Base-by-base conservation (phyloP, 2,329 filamentous ascomycete species). In the Thielaviopsis euricoi region DNA sequence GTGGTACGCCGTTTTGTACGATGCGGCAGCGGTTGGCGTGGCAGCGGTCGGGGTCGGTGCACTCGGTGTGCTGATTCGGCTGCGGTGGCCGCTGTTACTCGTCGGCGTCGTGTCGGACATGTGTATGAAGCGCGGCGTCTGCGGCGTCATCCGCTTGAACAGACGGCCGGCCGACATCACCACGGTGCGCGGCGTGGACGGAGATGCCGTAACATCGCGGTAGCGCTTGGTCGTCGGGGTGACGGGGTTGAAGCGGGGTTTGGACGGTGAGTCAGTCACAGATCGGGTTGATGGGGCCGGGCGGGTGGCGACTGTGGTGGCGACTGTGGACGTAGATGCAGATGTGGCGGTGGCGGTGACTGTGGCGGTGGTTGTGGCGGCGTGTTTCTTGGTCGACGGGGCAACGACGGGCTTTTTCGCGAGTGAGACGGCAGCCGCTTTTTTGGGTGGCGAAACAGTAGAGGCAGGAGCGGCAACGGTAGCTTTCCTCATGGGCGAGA, bases 111-210 rank as follows among this genome's bases (percentile, higher is more conserved):
- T n/a, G 43, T 21, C 43, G 6, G 43, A 3, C 7, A 48, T 17
- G 43, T 48, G 43, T 10, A 48, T n/a, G 43, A 48, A 48, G 17
- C 59, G 43, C 23, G 85, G 85, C 13, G 88, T 87, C 63, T 85
- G 82, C 21, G 87, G 87, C 49, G 89, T 94, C 64, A 85, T 75
- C 58, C 90, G 86, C 63, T 87, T 90, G 65, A 85, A 79, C 40
- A 87, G 76, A 66, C 82, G 87, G 62, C 84, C 87, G 40, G 80
- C 79, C 13, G 90, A 81, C 72, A 87, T 85, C 60, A 95, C 84
- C 58, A 87, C 82, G 68, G 94, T 89, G 60, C 87, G 82, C 50
- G 91, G 91, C 5, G 91, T 96, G 57, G 85, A 77, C 2, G 86
- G 85, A 21, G 82, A 77, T 62, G 81, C 78, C 55, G 81, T 79